Evolutionary conservation across 352 stramenopile genomes (phyloP).

Genomic region (Elongisporangium prolatum): DNA sequence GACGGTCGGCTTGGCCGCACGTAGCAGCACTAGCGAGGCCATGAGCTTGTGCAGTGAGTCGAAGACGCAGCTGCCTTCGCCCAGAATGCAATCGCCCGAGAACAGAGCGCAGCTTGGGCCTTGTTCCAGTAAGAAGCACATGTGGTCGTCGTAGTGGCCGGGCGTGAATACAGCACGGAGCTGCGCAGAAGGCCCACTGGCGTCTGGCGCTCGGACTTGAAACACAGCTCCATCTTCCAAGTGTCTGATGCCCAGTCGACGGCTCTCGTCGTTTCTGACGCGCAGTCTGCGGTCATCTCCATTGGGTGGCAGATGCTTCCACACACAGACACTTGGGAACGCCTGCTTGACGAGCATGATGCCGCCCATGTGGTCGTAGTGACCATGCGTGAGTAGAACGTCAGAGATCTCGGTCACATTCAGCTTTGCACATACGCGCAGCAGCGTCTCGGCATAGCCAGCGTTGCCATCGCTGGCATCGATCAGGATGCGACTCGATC

Average conservation of each 20-base stretch:
- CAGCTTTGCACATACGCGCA: conserved; percentile 28
- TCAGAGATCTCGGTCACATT: conserved; percentile 55
- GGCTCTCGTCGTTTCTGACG: conserved; percentile 45
- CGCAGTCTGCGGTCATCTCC: conserved; percentile 29
- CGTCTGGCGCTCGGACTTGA: conserved; percentile 9
- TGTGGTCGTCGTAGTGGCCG: conserved; percentile 83
- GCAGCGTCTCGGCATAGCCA: conserved; percentile 39
- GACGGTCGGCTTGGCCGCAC: conserved; percentile 21
- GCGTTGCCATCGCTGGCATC: conserved; percentile 76
- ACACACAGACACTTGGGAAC: conserved; percentile 56
- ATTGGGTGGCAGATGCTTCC: conserved; percentile 57
- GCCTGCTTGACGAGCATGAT: conserved; percentile 44
- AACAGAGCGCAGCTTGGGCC: conserved; percentile 38
- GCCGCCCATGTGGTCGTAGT: conserved; percentile 88
- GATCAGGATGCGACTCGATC: conserved; percentile 56
- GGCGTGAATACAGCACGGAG: conserved; percentile 71
- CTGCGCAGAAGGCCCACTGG: conserved; percentile 7
- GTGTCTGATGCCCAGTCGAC: conserved; percentile 31
- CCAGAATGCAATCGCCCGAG: conserved; percentile 83
- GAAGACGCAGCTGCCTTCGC: conserved; percentile 82
- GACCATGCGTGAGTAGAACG: conserved; percentile 86
- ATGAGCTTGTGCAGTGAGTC: conserved; percentile 81
- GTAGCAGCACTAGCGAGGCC: conserved; percentile 53
- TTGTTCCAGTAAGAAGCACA: conserved; percentile 62
- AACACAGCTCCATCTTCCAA: conserved; percentile 44